These are phyloP conservation scores for Hypoxylon sp. DNA, from an alignment of 2,329 filamentous ascomycete species.

Conservation along the genomic window DNA sequence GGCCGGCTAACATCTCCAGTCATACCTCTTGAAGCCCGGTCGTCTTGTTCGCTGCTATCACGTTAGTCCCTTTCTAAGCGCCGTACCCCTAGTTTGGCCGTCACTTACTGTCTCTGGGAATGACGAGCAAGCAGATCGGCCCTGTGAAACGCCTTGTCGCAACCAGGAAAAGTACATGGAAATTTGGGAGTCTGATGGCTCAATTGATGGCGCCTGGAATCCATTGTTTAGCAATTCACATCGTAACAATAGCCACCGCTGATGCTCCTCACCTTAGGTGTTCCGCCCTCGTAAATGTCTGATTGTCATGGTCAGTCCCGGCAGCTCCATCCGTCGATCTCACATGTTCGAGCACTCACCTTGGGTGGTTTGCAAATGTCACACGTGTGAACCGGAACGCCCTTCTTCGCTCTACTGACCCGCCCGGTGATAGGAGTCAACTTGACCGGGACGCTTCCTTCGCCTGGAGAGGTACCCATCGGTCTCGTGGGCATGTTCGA, in stretches of 20 bases:
- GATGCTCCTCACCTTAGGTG: constrained; percentile 61
- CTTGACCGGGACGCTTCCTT: constrained; percentile 55
- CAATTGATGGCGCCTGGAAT: constrained; percentile 64
- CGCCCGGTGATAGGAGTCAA: constrained; percentile 65
- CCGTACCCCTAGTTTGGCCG: neutral
- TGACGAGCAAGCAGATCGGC: constrained; percentile 68
- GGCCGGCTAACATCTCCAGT: constrained; percentile 42
- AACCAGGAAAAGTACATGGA: constrained; percentile 61
- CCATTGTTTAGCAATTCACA: constrained; percentile 39
- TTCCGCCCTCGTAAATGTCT: constrained; percentile 71
- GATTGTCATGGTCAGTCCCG: constrained; percentile 27
- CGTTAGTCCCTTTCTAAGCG: constrained; percentile 10
- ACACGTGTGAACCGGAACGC: constrained; percentile 65
- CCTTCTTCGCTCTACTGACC: constrained; percentile 67
- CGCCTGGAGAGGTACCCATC: constrained; percentile 46
- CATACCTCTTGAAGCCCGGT: constrained; percentile 45
- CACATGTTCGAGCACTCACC: constrained; percentile 47
- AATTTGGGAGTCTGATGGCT: constrained; percentile 65
- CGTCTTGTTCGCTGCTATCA: constrained; percentile 55
- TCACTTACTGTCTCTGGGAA: constrained; percentile 58
- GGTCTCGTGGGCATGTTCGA: constrained; percentile 53
- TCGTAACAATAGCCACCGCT: constrained; percentile 9
- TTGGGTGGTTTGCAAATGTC: constrained; percentile 61
- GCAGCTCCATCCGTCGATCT: neutral
- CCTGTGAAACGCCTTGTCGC: constrained; percentile 66